These are phyloP conservation scores for Gastrolobium villosum DNA, from an alignment of 306 rosid genomes.

Conservation along the genomic window DNA sequence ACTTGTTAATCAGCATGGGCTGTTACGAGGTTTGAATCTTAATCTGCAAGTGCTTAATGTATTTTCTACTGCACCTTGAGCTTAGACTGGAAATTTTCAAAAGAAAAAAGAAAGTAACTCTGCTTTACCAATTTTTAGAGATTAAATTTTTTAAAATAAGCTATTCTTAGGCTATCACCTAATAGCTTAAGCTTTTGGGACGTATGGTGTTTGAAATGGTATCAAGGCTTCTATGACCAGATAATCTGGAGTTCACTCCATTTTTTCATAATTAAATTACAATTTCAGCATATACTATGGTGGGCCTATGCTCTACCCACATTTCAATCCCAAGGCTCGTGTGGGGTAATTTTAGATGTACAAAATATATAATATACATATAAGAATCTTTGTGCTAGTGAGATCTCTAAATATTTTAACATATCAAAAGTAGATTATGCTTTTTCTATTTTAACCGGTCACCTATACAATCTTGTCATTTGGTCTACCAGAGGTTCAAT, in stretches of 20 bases:
- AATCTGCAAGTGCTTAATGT: conserved; percentile 45
- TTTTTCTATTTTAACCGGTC: conserved; percentile 2
- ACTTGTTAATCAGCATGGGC: conserved; percentile 48
- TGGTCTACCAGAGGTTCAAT: conserved; percentile 7
- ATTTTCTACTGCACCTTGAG: conserved; percentile 38
- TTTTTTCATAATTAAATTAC: conserved; percentile 17
- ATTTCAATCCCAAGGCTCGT: conserved; percentile 25
- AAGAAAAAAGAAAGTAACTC: neutral
- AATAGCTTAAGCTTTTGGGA: neutral
- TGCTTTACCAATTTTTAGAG: conserved; percentile 22
- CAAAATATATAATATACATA: conserved; percentile 16
- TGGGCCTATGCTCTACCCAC: no score
- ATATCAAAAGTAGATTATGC: conserved; percentile 3
- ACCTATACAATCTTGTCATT: neutral
- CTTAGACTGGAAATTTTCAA: conserved; percentile 6
- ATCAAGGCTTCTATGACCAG: neutral
- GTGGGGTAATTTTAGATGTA: conserved; percentile 10
- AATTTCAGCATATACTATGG: neutral
- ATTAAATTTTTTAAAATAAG: neutral
- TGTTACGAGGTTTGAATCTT: conserved; percentile 59
- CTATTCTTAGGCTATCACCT: neutral
- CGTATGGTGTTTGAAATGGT: conserved; percentile 23
- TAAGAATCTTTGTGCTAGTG: conserved; percentile 34
- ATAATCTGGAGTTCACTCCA: conserved; percentile 12
- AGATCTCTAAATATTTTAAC: neutral